Conservation (phyloP, 2,329 filamentous ascomycete genomes). For the Aureobasidium sp. region DNA sequence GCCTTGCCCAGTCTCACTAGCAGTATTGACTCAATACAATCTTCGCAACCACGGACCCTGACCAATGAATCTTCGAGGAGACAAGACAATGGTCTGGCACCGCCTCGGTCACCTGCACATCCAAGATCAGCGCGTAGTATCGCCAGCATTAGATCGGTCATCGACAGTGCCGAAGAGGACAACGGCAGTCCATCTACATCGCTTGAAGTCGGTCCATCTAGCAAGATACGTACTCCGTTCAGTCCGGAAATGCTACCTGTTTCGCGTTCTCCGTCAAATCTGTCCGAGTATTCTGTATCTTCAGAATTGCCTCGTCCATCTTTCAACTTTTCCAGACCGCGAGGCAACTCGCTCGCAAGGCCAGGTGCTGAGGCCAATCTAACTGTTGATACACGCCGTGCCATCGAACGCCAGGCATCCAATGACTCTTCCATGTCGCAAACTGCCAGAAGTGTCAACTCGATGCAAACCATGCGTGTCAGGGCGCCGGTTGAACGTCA, state of each 20-base stretch:
- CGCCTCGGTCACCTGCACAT: constrained; percentile 28
- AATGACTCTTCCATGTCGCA: neutral
- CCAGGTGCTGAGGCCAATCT: constrained; percentile 15
- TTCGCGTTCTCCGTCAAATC: constrained; percentile 72
- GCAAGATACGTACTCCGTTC: constrained; percentile 53
- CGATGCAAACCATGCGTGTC: constrained; percentile 5
- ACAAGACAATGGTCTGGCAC: constrained; percentile 23
- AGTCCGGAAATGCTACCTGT: constrained; percentile 56
- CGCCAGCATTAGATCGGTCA: constrained; percentile 39
- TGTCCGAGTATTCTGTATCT: constrained; percentile 67
- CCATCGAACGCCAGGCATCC: neutral
- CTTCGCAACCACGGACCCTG: constrained; percentile 31
- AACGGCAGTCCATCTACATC: constrained; percentile 55
- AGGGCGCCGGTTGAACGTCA: constrained; percentile 26
- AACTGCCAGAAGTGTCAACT: neutral
- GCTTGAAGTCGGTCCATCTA: constrained; percentile 55
- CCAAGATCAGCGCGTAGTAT: constrained; percentile 33
- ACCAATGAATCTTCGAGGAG: constrained; percentile 30
- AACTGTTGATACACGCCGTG: neutral
- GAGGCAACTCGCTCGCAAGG: constrained; percentile 56
- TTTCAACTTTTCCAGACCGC: constrained; percentile 89
- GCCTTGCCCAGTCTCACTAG: constrained; percentile 27
- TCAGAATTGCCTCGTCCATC: constrained; percentile 58
- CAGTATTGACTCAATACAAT: constrained; percentile 27
- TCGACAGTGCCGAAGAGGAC: constrained; percentile 58